Evolutionary conservation across 805 yeast genomes (phyloP).

Genomic region (Phaffomyces thermotolerans): DNA sequence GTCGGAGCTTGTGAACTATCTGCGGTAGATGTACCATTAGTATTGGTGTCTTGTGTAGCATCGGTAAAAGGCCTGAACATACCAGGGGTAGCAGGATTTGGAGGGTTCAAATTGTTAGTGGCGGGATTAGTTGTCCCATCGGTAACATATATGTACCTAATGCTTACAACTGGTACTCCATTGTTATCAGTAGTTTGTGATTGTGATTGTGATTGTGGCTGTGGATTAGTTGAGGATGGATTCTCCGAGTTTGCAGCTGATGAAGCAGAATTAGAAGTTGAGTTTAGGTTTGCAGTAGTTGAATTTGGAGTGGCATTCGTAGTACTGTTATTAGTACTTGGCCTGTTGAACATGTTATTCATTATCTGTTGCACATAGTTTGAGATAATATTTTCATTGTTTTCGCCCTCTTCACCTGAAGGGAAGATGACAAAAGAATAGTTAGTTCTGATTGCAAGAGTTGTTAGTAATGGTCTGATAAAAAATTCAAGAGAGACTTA

Average conservation of each 20-base stretch:
- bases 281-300: neutral
- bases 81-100: too few species aligned
- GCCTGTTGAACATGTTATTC: neutral
- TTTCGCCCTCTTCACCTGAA: slow-evolving; percentile 13
- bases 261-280: neutral
- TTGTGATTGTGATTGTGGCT: neutral
- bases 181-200: neutral
- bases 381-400: neutral
- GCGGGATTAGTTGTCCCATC: neutral
- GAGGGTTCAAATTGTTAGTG: neutral
- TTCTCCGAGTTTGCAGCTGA: too few species aligned
- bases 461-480: neutral
- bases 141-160: neutral
- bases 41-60: neutral
- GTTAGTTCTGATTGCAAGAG: neutral
- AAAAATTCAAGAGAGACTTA: neutral
- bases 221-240: neutral
- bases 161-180: neutral
- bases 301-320: neutral
- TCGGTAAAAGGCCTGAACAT: neutral
- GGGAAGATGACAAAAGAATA: slow-evolving; percentile 17
- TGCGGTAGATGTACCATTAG: neutral
- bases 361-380: neutral
- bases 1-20: neutral
- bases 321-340: neutral